A percentile compares a stretch with the other conserved stretches of the same genome.
phyloP scores from a whole-genome alignment of 148 eudicot species.

The Vaccinium vitisidaea region DNA sequence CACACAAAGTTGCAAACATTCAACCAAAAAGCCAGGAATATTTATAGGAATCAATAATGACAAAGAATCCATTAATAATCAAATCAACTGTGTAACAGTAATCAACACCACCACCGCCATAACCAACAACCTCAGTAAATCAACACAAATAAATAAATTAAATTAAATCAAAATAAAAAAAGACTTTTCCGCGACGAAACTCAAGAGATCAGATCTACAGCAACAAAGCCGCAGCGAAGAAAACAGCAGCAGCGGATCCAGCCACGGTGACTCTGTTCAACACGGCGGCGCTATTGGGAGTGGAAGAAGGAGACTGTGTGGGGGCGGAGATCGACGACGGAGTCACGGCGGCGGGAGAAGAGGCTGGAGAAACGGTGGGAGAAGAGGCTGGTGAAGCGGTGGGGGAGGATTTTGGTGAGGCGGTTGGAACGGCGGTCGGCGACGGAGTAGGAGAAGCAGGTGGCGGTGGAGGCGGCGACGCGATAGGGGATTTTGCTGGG shows the following conservation, averaged over 20 bases:
- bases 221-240: slow-evolving; percentile 41
- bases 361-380: background rate
- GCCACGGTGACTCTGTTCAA: slow-evolving; percentile 36
- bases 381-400: background rate
- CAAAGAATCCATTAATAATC: no score
- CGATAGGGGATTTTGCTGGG: slow-evolving; percentile 31
- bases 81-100: no score
- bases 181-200: background rate
- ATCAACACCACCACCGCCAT: no score
- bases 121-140: no score
- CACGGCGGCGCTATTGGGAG: slow-evolving; percentile 26
- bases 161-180: background rate
- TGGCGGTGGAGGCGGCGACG: slow-evolving; percentile 24
- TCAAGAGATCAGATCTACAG: slow-evolving; percentile 39
- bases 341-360: background rate
- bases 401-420: background rate
- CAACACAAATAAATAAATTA: no score
- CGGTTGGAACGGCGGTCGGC: slow-evolving; percentile 7
- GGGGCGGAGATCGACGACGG: background rate
- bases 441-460: slow-evolving; percentile 21
- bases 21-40: no score
- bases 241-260: slow-evolving; percentile 43
- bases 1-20: no score
- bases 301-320: background rate
- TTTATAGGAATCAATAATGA: no score